Evolutionary conservation across 768 basidiomycete genomes (phyloP).

Genomic region (Coprinellus micaceus): DNA sequence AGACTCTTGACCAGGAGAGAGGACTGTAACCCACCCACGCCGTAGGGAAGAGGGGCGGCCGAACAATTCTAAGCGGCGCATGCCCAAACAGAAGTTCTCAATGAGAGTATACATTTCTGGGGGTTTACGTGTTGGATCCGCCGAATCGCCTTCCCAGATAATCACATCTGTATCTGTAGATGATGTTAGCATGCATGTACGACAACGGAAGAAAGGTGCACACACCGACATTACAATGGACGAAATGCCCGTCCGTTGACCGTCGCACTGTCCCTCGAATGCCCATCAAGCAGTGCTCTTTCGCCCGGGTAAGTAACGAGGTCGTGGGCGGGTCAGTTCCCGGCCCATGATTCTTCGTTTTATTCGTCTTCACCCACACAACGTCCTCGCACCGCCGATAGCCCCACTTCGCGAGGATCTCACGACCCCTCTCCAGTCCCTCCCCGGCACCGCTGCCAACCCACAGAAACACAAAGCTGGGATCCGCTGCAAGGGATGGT

Average conservation of each 20-base stretch:
- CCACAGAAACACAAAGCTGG: conserved; percentile 94
- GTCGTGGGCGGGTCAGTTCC: conserved; percentile 88
- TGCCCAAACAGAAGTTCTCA: conserved; percentile 96
- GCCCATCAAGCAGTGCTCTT: conserved; percentile 96
- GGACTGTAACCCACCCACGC: conserved; percentile 89
- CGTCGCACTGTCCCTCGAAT: conserved; percentile 95
- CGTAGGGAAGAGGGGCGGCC: conserved; percentile 70
- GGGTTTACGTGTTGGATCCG: conserved; percentile 82
- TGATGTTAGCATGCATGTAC: not conserved
- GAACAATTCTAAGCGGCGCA: conserved; percentile 87
- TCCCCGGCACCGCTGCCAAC: conserved; percentile 88
- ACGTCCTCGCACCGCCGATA: conserved; percentile 95
- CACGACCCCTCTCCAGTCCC: conserved; percentile 88
- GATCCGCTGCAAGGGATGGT: conserved; percentile 80
- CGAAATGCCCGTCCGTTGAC: conserved; percentile 93
- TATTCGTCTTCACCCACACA: conserved; percentile 97
- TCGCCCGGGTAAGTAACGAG: conserved; percentile 82
- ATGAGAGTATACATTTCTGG: conserved; percentile 95
- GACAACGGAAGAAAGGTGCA: conserved; percentile 4
- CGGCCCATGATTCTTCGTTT: conserved; percentile 63
- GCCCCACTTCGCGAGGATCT: conserved; percentile 91
- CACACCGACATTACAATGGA: conserved; percentile 96
- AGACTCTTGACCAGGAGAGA: conserved; percentile 57
- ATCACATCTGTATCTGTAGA: conserved; percentile 87
- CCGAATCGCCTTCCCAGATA: conserved; percentile 90